These are phyloP conservation scores for Coemansia sp. DNA, from an alignment of 192 early-diverging fungal genomes.

Conservation along the genomic window DNA sequence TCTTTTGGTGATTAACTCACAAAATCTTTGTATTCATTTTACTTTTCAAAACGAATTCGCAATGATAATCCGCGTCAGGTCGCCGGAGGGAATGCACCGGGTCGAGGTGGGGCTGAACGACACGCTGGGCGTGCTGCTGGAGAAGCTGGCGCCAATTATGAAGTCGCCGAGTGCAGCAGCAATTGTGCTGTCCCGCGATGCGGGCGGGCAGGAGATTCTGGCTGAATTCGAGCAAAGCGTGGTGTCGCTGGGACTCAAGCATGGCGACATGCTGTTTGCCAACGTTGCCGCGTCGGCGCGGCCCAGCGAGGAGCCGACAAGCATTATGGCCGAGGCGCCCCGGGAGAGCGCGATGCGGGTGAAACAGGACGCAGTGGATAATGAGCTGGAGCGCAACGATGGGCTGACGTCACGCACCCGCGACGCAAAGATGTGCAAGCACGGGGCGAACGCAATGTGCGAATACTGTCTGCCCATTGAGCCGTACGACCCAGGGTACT, in stretches of 20 bases:
- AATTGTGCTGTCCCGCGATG: slow-evolving; percentile 33
- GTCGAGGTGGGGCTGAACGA: slow-evolving; percentile 31
- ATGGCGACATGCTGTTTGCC: slow-evolving; percentile 45
- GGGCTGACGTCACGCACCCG: slow-evolving; percentile 80
- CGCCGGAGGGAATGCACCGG: slow-evolving; percentile 49
- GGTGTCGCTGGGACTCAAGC: slow-evolving; percentile 33
- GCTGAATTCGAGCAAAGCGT: slow-evolving; percentile 37
- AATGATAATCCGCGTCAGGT: slow-evolving; percentile 48
- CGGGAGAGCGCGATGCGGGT: slow-evolving; percentile 9
- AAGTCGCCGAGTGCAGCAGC: slow-evolving; percentile 30
- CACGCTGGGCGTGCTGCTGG: slow-evolving; percentile 24
- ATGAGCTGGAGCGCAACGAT: slow-evolving; percentile 71
- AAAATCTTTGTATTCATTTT: no score
- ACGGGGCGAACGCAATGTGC: slow-evolving; percentile 43
- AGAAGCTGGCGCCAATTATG: slow-evolving; percentile 28
- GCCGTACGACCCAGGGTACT: slow-evolving; percentile 86
- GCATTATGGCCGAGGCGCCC: neutral
- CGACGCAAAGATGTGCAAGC: slow-evolving; percentile 74
- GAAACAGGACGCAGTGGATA: slow-evolving; percentile 75
- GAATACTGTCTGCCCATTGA: slow-evolving; percentile 51
- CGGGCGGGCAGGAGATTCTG: slow-evolving; percentile 18
- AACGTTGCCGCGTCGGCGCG: slow-evolving; percentile 20
- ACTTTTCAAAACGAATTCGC: neutral
- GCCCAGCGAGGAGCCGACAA: slow-evolving; percentile 23
- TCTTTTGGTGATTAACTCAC: no score